Base-by-base conservation (phyloP, 2,329 filamentous ascomycete genomes). In the Colletotrichum horii region DNA sequence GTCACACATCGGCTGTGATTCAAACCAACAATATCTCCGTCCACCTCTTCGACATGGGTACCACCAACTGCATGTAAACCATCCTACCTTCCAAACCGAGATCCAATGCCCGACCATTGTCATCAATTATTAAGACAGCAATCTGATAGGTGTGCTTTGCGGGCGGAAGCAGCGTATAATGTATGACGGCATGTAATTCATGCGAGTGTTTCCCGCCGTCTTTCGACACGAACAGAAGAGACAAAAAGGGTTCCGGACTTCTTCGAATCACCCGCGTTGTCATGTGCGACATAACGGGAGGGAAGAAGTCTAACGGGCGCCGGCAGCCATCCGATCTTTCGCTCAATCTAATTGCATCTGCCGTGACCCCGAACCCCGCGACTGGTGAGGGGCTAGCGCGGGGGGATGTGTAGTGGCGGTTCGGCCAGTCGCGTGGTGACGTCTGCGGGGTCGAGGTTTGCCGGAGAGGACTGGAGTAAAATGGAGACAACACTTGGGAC, bases 381-480 rank as follows among this genome's bases (percentile, higher is more conserved):
- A 56, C 19, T 24, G 16, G 34, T 56, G 65, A 67, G 65, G 65
- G 65, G 65, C 65, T 58, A 26, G 48, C 28, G 66, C 52, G 43
- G 66, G 64, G 64, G 52, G 66, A 26, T 66, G 16, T 30, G 26
- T 30, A 14, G 19, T n/a, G 61, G 30, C 30, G 38, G 48, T 74
- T 56, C 68, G 72, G n/a, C 26, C 56, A 30, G 38, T 64, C 26
- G 62, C 26, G 38, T 43, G 38, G 62, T 65, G 64, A 73, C 73
- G 73, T 67, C 70, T 75, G 70, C 70, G 73, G 70, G 56, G 34
- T 48, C 38, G 32, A 28, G 38, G 69, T 56, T 64, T 67, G 43
- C 26, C 32, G 66, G 66, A 30, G 58, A 58, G 24, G 34, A n/a
- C 52, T 36, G 55, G 26, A 5, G 43, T 52, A 69, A 24, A 24